A percentile compares a stretch with the other conserved stretches of the same genome.
Conservation (phyloP, 306 rosid genomes). For the Bauhinia variegata region DNA sequence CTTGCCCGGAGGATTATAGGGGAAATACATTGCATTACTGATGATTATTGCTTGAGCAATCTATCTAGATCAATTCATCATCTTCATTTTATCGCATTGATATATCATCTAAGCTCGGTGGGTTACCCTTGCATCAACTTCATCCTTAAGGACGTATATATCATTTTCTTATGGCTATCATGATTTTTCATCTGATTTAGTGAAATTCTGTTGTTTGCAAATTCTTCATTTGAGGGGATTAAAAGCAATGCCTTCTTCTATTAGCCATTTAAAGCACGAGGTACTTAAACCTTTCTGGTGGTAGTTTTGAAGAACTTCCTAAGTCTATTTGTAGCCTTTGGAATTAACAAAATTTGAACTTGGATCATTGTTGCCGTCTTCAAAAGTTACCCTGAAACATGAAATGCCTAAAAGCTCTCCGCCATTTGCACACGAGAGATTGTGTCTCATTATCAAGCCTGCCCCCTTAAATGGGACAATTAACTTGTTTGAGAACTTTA, state of each 20-base stretch:
- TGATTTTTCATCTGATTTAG: too few relatives aligned
- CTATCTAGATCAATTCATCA: neutral
- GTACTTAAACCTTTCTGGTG: neutral
- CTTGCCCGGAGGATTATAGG: neutral
- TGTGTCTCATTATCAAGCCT: neutral
- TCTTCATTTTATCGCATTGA: too few relatives aligned
- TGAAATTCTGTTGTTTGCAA: neutral
- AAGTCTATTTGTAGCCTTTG: neutral
- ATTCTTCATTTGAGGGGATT: neutral
- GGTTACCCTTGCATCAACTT: too few relatives aligned
- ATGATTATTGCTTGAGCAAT: too few relatives aligned
- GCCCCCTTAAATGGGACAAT: neutral
- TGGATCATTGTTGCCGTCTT: neutral
- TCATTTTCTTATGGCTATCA: too few relatives aligned
- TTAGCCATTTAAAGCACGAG: neutral
- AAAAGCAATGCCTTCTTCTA: neutral
- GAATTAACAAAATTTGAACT: slow-evolving; percentile 13
- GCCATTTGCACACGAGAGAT: neutral
- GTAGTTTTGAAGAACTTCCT: neutral
- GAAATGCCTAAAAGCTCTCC: neutral
- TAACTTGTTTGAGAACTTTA: slow-evolving; percentile 2
- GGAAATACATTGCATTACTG: neutral
- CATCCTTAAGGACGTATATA: neutral
- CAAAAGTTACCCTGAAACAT: neutral
- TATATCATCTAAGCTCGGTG: too few relatives aligned